Conservation (phyloP, 345 rosid species). For the Citropsis articulata region DNA sequence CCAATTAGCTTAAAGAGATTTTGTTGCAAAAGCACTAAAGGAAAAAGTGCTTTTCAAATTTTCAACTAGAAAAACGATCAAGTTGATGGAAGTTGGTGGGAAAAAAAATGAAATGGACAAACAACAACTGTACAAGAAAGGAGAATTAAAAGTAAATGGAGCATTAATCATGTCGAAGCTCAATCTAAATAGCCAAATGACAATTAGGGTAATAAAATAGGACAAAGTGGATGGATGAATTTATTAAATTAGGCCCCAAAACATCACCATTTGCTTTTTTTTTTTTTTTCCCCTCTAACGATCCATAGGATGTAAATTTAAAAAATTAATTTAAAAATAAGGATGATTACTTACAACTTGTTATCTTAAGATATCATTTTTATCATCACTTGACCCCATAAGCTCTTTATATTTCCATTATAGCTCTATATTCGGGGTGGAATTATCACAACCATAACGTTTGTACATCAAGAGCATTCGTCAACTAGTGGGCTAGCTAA, state of each 20-base stretch:
- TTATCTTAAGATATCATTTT: too few relatives aligned
- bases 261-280: neutral
- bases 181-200: neutral
- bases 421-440: too few relatives aligned
- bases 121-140: constrained; percentile 2
- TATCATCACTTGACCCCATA: too few relatives aligned
- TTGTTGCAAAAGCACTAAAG: neutral
- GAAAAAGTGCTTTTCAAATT: neutral
- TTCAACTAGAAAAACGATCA: constrained; percentile 7
- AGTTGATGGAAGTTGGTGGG: constrained; percentile 27
- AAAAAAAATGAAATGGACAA: neutral
- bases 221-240: constrained; percentile 12
- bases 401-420: too few relatives aligned
- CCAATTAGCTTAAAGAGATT: neutral
- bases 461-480: neutral
- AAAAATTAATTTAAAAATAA: too few relatives aligned
- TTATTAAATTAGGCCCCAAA: constrained; percentile 8
- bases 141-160: neutral
- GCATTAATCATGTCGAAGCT: constrained; percentile 2
- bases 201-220: neutral
- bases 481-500: constrained; percentile 3
- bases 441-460: too few relatives aligned
- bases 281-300: neutral
- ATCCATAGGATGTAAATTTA: neutral
- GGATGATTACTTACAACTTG: too few relatives aligned